phyloP scores from a whole-genome alignment of 1,284 basidiomycete species.

The Melampsora americana region DNA sequence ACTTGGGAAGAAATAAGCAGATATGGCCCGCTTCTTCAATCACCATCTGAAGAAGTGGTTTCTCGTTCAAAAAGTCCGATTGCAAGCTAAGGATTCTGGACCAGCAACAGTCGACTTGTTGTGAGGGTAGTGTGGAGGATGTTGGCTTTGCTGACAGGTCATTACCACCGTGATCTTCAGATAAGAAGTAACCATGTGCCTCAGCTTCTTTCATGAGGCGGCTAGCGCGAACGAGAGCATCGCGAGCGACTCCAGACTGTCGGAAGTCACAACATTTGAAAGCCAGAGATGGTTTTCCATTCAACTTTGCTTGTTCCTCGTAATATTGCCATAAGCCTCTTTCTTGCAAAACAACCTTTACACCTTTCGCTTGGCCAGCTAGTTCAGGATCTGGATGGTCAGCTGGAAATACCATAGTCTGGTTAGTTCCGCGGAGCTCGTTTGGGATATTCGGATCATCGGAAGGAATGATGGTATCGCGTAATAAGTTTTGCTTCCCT shows the following conservation, averaged over 20 bases:
- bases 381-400: neutral
- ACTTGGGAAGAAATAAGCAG: too few relatives aligned
- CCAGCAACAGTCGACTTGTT: neutral
- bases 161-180: neutral
- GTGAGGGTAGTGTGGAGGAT: neutral
- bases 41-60: neutral
- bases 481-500: neutral
- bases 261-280: neutral
- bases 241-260: neutral
- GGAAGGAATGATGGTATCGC: slow-evolving; percentile 3
- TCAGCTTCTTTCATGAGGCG: slow-evolving; percentile 8
- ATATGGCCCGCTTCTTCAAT: slow-evolving; percentile 18
- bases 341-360: neutral
- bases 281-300: neutral
- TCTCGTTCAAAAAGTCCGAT: neutral
- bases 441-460: neutral
- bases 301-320: neutral
- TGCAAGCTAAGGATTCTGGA: neutral
- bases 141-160: neutral
- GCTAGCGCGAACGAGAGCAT: neutral
- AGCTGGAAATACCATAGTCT: neutral
- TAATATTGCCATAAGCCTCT: slow-evolving; percentile 9
- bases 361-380: slow-evolving; percentile 11
- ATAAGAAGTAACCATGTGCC: neutral
- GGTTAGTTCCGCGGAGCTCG: neutral